Conservation (phyloP, 116 monocot species). For the Papilionanthe hybrid region DNA sequence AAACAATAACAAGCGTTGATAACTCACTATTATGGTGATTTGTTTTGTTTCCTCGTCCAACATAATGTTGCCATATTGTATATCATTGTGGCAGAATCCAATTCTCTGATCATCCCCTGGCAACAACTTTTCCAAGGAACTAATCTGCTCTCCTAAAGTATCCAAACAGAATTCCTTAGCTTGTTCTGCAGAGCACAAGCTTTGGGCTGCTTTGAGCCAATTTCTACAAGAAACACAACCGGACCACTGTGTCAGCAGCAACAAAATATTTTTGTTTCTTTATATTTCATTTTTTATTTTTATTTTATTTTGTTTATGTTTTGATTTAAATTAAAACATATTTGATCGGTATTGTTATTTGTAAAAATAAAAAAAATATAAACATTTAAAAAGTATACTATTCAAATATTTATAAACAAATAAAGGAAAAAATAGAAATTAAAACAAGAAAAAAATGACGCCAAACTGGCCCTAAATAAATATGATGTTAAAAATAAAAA, state of each 20-base stretch:
- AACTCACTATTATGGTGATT: conserved; percentile 42
- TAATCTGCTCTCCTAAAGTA: conserved; percentile 30
- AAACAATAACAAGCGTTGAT: background rate
- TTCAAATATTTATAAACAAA: no score
- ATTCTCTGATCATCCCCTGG: conserved; percentile 25
- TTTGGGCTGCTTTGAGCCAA: conserved; percentile 36
- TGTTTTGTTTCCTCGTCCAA: conserved; percentile 43
- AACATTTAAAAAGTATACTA: no score
- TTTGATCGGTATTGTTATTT: no score
- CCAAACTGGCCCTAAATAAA: no score
- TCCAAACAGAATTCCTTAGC: conserved; percentile 33
- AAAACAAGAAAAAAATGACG: no score
- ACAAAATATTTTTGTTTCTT: no score
- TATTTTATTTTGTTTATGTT: no score
- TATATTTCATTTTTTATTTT: no score
- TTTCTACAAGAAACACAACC: conserved; percentile 7
- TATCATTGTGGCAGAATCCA: conserved; percentile 61
- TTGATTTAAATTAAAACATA: no score
- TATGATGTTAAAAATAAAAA: no score
- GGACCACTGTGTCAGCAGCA: background rate
- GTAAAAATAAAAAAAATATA: no score
- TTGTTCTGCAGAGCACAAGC: conserved; percentile 28
- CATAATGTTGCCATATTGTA: conserved; percentile 63
- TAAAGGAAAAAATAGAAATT: no score
- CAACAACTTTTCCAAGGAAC: conserved; percentile 31